Conservation (phyloP, 2,329 filamentous ascomycete genomes). For the Phaeomoniella chlamydospora region DNA sequence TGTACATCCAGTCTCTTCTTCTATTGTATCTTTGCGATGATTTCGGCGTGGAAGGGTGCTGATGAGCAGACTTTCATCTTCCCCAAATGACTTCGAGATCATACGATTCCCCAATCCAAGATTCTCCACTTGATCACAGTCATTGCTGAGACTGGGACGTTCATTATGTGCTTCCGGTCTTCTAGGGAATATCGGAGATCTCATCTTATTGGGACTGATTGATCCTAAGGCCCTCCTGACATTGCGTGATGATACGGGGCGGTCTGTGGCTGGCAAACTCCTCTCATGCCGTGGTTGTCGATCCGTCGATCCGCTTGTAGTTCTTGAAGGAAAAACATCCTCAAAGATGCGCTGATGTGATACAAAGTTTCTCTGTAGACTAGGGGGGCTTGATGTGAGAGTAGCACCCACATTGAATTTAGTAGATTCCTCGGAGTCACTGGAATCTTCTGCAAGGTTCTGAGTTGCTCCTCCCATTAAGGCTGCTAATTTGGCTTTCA, state of each 20-base stretch:
- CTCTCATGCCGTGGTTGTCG: too few species aligned
- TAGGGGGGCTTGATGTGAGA: too few species aligned
- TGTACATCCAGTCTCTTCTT: background rate
- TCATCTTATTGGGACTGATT: background rate
- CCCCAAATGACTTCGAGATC: background rate
- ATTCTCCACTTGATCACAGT: too few species aligned
- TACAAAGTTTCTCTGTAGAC: too few species aligned
- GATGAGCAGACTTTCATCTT: background rate
- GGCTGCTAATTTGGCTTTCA: background rate
- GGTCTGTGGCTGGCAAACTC: too few species aligned
- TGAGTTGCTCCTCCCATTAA: background rate
- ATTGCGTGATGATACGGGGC: background rate
- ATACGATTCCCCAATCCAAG: too few species aligned
- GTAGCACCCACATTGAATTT: too few species aligned
- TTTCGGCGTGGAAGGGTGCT: background rate
- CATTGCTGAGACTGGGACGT: too few species aligned
- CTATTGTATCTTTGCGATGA: background rate
- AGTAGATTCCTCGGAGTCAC: background rate
- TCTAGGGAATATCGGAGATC: background rate
- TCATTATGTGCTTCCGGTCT: background rate
- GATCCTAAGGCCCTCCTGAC: background rate
- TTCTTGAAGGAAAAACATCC: too few species aligned
- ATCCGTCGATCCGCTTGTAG: too few species aligned
- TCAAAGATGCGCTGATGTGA: too few species aligned
- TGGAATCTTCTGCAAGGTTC: background rate